Evolutionary conservation across 805 yeast genomes (phyloP).

Genomic region (Aciculoconidium aculeatum): DNA sequence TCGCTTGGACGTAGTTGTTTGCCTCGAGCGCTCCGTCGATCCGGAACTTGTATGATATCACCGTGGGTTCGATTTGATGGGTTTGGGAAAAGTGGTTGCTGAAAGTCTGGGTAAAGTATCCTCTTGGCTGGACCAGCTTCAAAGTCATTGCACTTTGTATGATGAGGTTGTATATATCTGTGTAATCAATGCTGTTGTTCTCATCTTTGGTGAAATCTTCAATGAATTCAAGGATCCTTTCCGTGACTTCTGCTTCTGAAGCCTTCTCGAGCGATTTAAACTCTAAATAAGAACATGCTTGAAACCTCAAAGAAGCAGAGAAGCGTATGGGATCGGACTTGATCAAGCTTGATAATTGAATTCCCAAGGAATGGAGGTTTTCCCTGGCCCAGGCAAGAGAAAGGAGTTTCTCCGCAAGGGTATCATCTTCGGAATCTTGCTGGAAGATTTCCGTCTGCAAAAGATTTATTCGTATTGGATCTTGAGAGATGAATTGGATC

Average conservation of each 20-base stretch:
- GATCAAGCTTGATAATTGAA: constrained; percentile 12
- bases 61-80: constrained; percentile 11
- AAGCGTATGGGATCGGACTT: constrained; percentile 18
- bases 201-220: constrained; percentile 4
- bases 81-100: constrained; percentile 10
- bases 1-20: constrained; percentile 18
- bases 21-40: constrained; percentile 22
- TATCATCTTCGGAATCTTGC: constrained; percentile 20
- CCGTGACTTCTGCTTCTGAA: constrained; percentile 2
- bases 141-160: constrained; percentile 13
- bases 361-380: constrained; percentile 6
- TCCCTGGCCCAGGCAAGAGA: constrained; percentile 7
- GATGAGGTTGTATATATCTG: constrained; percentile 12
- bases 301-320: constrained; percentile 15
- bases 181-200: constrained; percentile 8
- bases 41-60: constrained; percentile 21
- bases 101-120: constrained; percentile 12
- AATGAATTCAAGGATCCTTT: constrained; percentile 1
- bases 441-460: constrained; percentile 12
- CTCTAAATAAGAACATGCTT: too few relatives aligned
- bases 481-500: neutral
- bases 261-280: too few relatives aligned
- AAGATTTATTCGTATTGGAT: too few relatives aligned
- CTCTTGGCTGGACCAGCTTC: constrained; percentile 13
- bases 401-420: constrained; percentile 16